Conservation (phyloP, 1,284 basidiomycete species). For the Sporisorium iseilematis-ciliati region DNA sequence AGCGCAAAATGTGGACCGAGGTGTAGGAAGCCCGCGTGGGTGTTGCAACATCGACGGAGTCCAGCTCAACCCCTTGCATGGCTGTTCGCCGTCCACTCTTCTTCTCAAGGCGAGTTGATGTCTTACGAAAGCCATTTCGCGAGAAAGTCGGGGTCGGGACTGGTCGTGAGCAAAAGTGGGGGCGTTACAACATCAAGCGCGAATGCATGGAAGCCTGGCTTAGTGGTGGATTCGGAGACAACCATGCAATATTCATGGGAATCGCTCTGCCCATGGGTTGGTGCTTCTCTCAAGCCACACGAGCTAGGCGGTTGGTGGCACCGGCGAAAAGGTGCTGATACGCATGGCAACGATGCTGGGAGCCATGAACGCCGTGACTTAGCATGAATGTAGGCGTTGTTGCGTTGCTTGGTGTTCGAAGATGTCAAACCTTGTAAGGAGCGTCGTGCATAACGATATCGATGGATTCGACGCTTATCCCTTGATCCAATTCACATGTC, state of each 20-base stretch:
- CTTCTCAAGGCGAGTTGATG: background rate
- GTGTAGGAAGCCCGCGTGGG: background rate
- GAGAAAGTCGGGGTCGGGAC: background rate
- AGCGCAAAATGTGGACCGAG: slow-evolving; percentile 2
- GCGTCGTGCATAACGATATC: too few species aligned
- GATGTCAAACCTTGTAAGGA: too few species aligned
- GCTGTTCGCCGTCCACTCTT: background rate
- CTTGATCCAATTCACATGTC: too few species aligned
- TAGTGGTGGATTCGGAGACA: background rate
- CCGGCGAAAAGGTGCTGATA: background rate
- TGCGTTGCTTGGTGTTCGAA: too few species aligned
- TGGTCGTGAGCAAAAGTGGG: background rate
- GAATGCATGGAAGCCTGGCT: slow-evolving; percentile 5
- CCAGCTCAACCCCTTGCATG: background rate
- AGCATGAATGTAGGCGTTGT: background rate
- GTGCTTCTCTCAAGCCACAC: background rate
- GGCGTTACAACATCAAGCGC: background rate
- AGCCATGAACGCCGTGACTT: background rate
- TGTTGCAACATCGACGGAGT: background rate
- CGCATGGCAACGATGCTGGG: background rate
- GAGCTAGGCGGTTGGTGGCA: background rate
- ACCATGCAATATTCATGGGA: background rate
- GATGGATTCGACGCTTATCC: too few species aligned
- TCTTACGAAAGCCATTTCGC: background rate
- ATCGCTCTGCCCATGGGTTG: background rate